Base-by-base conservation (phyloP, 192 early-diverging fungal genomes). In the Coemansia sp. region DNA sequence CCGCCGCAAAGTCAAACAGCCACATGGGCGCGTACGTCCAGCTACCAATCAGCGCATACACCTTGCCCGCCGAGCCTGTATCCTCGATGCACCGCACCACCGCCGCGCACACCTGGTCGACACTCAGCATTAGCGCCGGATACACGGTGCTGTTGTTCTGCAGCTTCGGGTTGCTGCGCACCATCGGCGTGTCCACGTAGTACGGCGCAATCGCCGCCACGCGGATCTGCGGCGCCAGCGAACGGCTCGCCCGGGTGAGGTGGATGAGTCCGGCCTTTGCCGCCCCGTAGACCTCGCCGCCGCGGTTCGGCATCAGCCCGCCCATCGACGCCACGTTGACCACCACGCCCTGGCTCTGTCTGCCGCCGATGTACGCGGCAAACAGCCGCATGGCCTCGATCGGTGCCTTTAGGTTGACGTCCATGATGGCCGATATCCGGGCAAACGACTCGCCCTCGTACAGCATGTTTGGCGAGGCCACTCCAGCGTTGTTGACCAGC, bases 281-380 rank as follows among this genome's bases (percentile, higher is more conserved):
- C 2, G 71, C 71, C 1, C 71, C 71, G 26, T 75, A 75, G 1
- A 68, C 61, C 21, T 75, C 71, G 47, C 64, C 71, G 1, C 65
- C 71, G 12, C 31, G 48, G 4, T 67, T 64, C 2, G 71, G 71
- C 60, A 57, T 12, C 23, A 75, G 35, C 12, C 71, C 71, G 9
- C 64, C 71, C 60, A 75, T 53, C 6, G 71, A 75, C 20, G 71
- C 65, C 52, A 75, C 56, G 21, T 75, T 63, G 7, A 75, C 34
- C 0, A 68, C 53, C 1, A 76, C 73, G 1, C 65, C 73, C 15
- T 10, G 20, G 0, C 17, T 5, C 17, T 36, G n/a, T 7, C 38
- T 14, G 32, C n/a, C 29, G 1, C 22, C 10, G 0, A 55, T n/a
- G 15, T 65, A 60, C 21, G 58, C 20, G 17, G 36, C 73, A 61